phyloP scores from a whole-genome alignment of 129 eudicot species.

The Logfia minima region DNA sequence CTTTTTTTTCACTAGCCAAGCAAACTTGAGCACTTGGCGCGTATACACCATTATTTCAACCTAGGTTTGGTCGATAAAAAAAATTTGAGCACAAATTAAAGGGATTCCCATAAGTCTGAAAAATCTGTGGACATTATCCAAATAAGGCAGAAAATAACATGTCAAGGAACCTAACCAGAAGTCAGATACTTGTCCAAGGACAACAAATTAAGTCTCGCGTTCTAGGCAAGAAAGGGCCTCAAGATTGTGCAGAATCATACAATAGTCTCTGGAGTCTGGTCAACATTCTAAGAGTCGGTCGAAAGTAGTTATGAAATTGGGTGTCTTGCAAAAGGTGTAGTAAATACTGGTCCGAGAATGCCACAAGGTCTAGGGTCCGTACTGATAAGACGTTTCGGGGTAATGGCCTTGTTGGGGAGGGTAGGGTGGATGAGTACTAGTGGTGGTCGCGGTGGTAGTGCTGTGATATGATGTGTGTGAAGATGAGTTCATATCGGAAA shows the following conservation, averaged over 20 bases:
- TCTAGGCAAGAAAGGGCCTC: constrained; percentile 33
- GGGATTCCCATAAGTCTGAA: background rate
- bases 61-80: background rate
- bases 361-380: constrained; percentile 34
- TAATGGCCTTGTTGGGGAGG: constrained; percentile 46
- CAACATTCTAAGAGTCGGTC: constrained; percentile 33
- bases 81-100: background rate
- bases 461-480: constrained; percentile 42
- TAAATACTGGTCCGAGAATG: constrained; percentile 40
- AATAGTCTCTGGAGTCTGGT: constrained; percentile 24
- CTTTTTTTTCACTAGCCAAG: background rate
- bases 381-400: constrained; percentile 50
- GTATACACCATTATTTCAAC: background rate
- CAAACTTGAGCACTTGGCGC: background rate
- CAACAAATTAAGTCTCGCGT: constrained; percentile 12
- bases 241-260: constrained; percentile 16
- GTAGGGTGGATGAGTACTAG: constrained; percentile 38
- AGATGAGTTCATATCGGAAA: constrained; percentile 38
- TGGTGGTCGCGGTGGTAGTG: constrained; percentile 14
- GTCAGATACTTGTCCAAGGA: constrained; percentile 25
- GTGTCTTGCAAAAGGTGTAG: constrained; percentile 28
- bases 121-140: background rate
- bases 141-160: constrained; percentile 17
- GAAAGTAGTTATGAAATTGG: constrained; percentile 17
- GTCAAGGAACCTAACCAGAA: constrained; percentile 19